Evolutionary conservation across 495 filamentous ascomycete genomes (phyloP), one percentile per base, ranked within the genome.

Genomic region (Neurospora tetrasperma): DNA sequence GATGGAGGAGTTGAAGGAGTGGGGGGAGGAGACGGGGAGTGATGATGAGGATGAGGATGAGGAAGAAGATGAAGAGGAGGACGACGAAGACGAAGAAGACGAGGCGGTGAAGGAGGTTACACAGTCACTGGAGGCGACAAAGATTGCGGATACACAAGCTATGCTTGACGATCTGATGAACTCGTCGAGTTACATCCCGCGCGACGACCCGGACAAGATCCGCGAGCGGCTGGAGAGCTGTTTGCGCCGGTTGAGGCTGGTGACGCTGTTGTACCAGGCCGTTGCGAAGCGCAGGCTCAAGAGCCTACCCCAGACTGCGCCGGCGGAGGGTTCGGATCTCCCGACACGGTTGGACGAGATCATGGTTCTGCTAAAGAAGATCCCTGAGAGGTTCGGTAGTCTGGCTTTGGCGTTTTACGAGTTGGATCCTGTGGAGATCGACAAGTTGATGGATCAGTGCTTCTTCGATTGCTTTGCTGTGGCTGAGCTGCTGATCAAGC

Each of bases 1-100:
- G 0, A 85, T 96, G 39, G 86, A 90, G 75, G 94, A 97, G 81
- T 81, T 97, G 74, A 92, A 93, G 73, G 91, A 93, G 76, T 97
- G 94, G 91, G 89, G 90, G 69, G 90, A 90, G n/a, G 89, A 90
- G 74, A 86, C 85, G 27, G 84, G 83, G 3, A 81, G 80, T 0
- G 85, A 86, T 4, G 83, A 85, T 2, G 84, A 86, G 11, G 82
- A 83, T 4, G 81, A 80, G 0, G 81, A 83, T 2, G 84, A 86
- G 11, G 82, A 83, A 3, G 81, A 80, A 0, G 81, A 83, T 6
- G 75, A 77, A 16, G 79, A 83, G 6, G 81, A 79, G 27, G 77
- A 82, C 2, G 81, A 83, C 9, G 84, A 83, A 5, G 46, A 54
- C 1, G n/a, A 54, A 3, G 48, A 62, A 2, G n/a, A 54, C 0